phyloP scores from a whole-genome alignment of 2,329 filamentous ascomycete genomes.

The Xylaria arbuscula region DNA sequence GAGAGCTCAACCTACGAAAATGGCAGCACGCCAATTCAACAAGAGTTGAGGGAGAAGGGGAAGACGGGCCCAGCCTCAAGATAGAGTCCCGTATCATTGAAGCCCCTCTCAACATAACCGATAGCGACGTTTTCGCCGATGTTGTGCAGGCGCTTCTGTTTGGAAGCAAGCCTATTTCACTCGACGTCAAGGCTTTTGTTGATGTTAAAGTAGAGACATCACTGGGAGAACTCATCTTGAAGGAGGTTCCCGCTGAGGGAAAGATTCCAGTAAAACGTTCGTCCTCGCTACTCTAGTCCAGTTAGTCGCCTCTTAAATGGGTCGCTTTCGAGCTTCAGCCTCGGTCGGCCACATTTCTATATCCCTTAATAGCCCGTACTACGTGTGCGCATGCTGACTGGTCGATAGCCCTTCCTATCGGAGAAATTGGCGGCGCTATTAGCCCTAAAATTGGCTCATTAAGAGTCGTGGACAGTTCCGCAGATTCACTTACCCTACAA shows the following conservation, averaged over 20 bases:
- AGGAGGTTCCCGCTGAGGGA: slow-evolving; percentile 86
- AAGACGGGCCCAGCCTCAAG: slow-evolving; percentile 71
- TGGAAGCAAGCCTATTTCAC: slow-evolving; percentile 72
- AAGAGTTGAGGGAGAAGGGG: slow-evolving; percentile 67
- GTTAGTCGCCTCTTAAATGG: slow-evolving; percentile 52
- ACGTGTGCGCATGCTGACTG: slow-evolving; percentile 50
- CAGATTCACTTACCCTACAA: slow-evolving; percentile 75
- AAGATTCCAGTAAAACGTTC: slow-evolving; percentile 93
- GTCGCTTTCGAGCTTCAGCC: slow-evolving; percentile 40
- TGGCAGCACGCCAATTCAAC: slow-evolving; percentile 90
- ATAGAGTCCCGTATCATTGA: slow-evolving; percentile 82
- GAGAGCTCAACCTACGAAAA: slow-evolving; percentile 78
- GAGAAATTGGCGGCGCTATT: slow-evolving; percentile 58
- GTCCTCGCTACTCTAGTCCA: slow-evolving; percentile 68
- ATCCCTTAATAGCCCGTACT: slow-evolving; percentile 35
- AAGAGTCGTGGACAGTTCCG: slow-evolving; percentile 76
- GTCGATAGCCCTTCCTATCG: slow-evolving; percentile 67
- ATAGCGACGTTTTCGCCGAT: slow-evolving; percentile 80
- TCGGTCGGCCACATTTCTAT: slow-evolving; percentile 40
- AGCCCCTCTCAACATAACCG: slow-evolving; percentile 83
- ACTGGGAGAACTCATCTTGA: slow-evolving; percentile 82
- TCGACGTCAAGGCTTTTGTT: slow-evolving; percentile 82
- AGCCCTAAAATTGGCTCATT: slow-evolving; percentile 77
- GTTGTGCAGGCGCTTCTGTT: slow-evolving; percentile 86
- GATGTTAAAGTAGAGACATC: slow-evolving; percentile 85